Evolutionary conservation across 371 early-diverging fungal species (phyloP), one percentile per base, ranked within the genome.

Genomic region (Dinochytrium kinnereticum): DNA sequence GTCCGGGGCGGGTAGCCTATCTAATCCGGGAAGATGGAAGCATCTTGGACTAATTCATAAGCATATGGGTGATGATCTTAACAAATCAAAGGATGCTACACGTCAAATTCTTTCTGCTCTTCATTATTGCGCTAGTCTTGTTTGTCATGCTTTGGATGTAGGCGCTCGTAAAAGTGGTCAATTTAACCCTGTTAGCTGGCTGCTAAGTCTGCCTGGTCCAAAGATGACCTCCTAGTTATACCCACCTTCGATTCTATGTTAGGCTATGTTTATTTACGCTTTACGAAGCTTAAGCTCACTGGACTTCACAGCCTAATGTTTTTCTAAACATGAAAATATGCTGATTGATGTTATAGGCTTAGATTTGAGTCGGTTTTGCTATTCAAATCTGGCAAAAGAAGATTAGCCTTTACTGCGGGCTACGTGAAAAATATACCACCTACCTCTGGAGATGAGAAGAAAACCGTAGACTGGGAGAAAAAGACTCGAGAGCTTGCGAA

Each of bases 141-240:
- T 55, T 55, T 55, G 57, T 55, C 57, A 55, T 55, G 57, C 57
- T 10, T 55, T 55, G 10, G 57, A 55, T 55, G 57, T 55, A 55
- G 44, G 44, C 44, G 44, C 26, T 55, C n/a, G 13, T 55, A 7
- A 55, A 55, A 55, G 26, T 55, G 10, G 7, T 19, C 19, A 44
- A 44, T 44, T 44, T n/a, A n/a, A n/a, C 44, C 13, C 19, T 44
- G 5, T 26, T 26, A 55, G 57, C 57, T 55, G 10, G 57, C 57
- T 26, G 57, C 26, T 5, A 55, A 55, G 24, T 19, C 57, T 26
- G 26, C 17, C 30, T 55, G 57, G 57, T 15, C 57, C 5, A 55
- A 55, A 26, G 57, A 55, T 30, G 57, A 55, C 30, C 30, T 55
- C 26, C 57, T 17, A 24, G 57, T 55, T 19, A 55, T 55, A 17